Base-by-base conservation (phyloP, 345 rosid genomes). In the Aurinia saxatilis region DNA sequence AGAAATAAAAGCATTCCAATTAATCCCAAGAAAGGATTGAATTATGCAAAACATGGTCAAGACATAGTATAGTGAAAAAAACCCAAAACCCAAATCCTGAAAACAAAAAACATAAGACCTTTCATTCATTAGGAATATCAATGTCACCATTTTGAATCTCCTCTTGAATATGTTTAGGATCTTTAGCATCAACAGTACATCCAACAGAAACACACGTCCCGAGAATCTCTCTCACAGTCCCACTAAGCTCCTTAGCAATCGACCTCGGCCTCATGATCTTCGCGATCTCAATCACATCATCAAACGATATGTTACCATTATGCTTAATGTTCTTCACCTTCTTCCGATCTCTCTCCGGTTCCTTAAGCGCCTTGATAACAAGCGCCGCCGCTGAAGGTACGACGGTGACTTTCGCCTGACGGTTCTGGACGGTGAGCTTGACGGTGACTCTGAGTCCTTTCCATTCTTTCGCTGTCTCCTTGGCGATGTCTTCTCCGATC, bases 401-500 rank as follows among this genome's bases (percentile, higher is more conserved):
- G 1, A 83, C 88, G 0, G 77, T 41, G 23, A 84, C 86, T 50
- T 84, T 84, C 0, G 87, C 90, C 34, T 84, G 90, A 9, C 90
- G 81, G 25, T 84, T 84, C 73, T 81, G 89, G 0, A 84, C 89
- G 6, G 89, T 83, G 2, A 83, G 79, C 78, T 84, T 84, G 13
- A 84, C 89, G 5, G 86, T 84, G 1, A 84, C 86, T 10, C 86
- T 59, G 2, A 84, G 39, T 9, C 90, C 90, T 73, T 81, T 84
- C 90, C 90, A 84, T 50, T 84, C 90, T 70, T 81, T 84, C 8
- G 83, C 85, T 6, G 88, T 21, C 66, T 83, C 85, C 60, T 83
- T 83, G 17, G 88, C 88, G 14, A 83, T 83, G 68, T 83, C 88
- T 77, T 82, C 91, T 67, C 91, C 91, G 52, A 82, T 82, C 75